Conservation (phyloP, 257 asterid genomes). For the Solanum lycopersicoides region DNA sequence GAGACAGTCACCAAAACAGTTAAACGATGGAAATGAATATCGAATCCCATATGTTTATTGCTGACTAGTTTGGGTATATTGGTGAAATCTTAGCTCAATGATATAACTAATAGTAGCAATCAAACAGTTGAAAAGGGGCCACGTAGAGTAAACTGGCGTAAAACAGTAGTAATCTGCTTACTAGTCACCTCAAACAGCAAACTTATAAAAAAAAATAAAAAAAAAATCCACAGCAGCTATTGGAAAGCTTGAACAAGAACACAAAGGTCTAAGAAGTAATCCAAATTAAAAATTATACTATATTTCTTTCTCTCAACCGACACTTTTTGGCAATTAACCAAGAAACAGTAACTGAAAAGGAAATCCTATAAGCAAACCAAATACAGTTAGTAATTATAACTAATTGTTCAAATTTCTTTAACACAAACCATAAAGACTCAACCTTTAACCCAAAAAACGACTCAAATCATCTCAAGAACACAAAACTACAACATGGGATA, state of each 20-base stretch:
- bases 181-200: not conserved
- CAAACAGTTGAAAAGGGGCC: not conserved
- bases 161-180: not conserved
- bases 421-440: not conserved
- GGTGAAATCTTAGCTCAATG: not conserved
- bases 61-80: not conserved
- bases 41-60: not conserved
- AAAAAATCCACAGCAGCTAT: not conserved
- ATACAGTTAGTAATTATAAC: not conserved
- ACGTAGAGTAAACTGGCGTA: not conserved
- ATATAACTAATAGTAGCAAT: not conserved
- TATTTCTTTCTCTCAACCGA: not conserved
- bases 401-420: too few relatives aligned
- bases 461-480: not conserved
- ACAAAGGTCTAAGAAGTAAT: not conserved
- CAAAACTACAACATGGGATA: not conserved
- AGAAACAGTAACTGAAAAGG: not conserved
- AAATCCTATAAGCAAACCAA: not conserved
- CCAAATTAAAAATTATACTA: not conserved
- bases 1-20: not conserved
- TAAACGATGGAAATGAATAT: not conserved
- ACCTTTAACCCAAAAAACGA: not conserved
- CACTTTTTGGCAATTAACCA: not conserved
- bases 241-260: not conserved
- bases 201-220: too few relatives aligned